A percentile compares a stretch with the other conserved stretches of the same genome.
Conservation (phyloP, 306 rosid species). For the Castanospermum australe region DNA sequence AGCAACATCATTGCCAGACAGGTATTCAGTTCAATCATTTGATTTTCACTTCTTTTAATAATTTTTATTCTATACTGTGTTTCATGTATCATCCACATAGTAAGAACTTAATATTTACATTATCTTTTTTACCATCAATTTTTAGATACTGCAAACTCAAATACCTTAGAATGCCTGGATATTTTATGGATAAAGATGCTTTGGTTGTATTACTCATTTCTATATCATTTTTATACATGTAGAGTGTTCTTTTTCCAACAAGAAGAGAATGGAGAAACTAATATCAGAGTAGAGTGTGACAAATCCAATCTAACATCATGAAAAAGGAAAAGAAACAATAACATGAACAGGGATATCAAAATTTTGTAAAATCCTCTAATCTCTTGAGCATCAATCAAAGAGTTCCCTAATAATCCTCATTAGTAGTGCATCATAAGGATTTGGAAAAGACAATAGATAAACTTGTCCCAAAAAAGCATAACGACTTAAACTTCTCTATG, state of each 20-base stretch:
- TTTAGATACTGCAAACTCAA: not conserved
- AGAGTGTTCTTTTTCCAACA: not conserved
- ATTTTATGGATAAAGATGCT: not conserved
- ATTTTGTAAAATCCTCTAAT: not conserved
- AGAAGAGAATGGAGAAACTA: not conserved
- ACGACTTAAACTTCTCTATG: not conserved
- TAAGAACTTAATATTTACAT: not conserved
- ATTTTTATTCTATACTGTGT: not conserved
- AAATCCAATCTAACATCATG: not conserved
- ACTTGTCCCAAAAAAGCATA: not conserved
- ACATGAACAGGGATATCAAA: not conserved
- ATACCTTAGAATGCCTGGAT: slow-evolving; percentile 4
- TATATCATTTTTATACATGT: not conserved
- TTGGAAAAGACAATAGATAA: not conserved
- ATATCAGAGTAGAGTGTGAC: not conserved
- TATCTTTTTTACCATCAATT: not conserved
- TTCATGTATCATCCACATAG: not conserved
- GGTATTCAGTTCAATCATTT: slow-evolving; percentile 43
- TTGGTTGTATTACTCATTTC: not conserved
- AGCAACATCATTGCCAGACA: slow-evolving; percentile 80
- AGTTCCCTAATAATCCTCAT: not conserved
- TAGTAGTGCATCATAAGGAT: not conserved
- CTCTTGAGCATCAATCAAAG: not conserved
- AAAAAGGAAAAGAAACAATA: not conserved
- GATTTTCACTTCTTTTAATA: not conserved